Evolutionary conservation across 768 basidiomycete genomes (phyloP).

Genomic region (Leccinum broughii): DNA sequence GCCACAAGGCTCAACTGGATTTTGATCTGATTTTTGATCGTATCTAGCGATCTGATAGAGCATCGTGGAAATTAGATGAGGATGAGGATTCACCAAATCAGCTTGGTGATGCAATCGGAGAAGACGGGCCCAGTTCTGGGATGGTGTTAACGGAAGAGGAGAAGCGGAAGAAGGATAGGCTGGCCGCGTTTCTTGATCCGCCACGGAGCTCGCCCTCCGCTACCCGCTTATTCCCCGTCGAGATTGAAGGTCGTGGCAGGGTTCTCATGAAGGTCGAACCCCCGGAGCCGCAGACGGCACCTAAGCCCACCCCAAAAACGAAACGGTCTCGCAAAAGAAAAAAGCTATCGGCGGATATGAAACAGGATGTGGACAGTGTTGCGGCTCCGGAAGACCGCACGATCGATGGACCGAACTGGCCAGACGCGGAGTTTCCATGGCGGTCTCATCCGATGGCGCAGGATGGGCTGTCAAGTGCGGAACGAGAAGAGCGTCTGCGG

Average conservation of each 20-base stretch:
- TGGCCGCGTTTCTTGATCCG: constrained; percentile 64
- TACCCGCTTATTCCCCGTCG: constrained; percentile 54
- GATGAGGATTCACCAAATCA: constrained; percentile 16
- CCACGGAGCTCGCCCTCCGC: constrained; percentile 37
- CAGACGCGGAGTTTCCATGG: constrained; percentile 80
- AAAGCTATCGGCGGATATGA: constrained; percentile 34
- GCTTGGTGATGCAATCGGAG: constrained; percentile 12
- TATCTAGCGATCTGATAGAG: constrained; percentile 26
- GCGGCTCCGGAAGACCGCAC: constrained; percentile 33
- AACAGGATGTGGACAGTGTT: constrained; percentile 15
- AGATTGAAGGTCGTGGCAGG: constrained; percentile 68
- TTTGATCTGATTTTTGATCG: constrained; percentile 15
- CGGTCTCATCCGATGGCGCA: constrained; percentile 58
- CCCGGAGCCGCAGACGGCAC: constrained; percentile 34
- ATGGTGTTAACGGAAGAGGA: constrained; percentile 52
- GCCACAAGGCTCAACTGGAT: constrained; percentile 9
- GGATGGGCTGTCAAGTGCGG: constrained; percentile 48
- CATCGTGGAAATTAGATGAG: constrained; percentile 22
- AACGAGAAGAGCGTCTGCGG: constrained; percentile 59
- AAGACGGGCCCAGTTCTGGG: constrained; percentile 10
- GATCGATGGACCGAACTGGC: constrained; percentile 68
- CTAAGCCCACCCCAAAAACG: constrained; percentile 39
- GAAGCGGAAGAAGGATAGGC: constrained; percentile 61
- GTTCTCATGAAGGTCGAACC: constrained; percentile 61
- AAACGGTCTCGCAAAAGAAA: constrained; percentile 53